phyloP scores from a whole-genome alignment of 805 yeast species.

The Wickerhamomyces canadensis region DNA sequence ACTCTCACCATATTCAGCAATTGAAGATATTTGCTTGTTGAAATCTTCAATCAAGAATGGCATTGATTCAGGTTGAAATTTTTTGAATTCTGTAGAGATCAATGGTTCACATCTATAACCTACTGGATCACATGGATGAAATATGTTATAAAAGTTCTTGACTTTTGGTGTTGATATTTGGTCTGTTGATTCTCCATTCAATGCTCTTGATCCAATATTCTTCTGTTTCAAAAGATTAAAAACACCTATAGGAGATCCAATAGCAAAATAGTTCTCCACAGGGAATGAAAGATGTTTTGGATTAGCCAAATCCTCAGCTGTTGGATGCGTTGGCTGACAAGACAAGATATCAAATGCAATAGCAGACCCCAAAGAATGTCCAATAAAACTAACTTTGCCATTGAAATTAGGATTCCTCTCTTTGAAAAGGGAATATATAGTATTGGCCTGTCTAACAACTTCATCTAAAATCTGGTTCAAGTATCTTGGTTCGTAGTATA shows the following conservation, averaged over 20 bases:
- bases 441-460: conserved; percentile 61
- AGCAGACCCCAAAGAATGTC: conserved; percentile 90
- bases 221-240: conserved; percentile 68
- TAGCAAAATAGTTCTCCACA: conserved; percentile 68
- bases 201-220: conserved; percentile 43
- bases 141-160: conserved; percentile 69
- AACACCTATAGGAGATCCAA: conserved; percentile 90
- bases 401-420: conserved; percentile 64
- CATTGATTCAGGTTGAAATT: conserved; percentile 48
- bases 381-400: conserved; percentile 80
- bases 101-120: conserved; percentile 89
- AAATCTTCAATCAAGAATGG: conserved; percentile 44
- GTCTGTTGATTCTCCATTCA: conserved; percentile 9
- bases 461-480: conserved; percentile 53
- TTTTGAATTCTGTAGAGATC: conserved; percentile 42
- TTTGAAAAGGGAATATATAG: conserved; percentile 50
- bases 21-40: conserved; percentile 33
- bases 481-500: conserved; percentile 71
- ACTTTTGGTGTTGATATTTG: conserved; percentile 42
- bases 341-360: conserved; percentile 72
- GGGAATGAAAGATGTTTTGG: conserved; percentile 53
- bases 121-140: conserved; percentile 89
- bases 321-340: conserved; percentile 29
- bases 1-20: conserved; percentile 14
- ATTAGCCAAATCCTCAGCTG: conserved; percentile 24